Evolutionary conservation across 306 rosid genomes (phyloP), one percentile per base, ranked within the genome.

Genomic region (Parietaria judaica): DNA sequence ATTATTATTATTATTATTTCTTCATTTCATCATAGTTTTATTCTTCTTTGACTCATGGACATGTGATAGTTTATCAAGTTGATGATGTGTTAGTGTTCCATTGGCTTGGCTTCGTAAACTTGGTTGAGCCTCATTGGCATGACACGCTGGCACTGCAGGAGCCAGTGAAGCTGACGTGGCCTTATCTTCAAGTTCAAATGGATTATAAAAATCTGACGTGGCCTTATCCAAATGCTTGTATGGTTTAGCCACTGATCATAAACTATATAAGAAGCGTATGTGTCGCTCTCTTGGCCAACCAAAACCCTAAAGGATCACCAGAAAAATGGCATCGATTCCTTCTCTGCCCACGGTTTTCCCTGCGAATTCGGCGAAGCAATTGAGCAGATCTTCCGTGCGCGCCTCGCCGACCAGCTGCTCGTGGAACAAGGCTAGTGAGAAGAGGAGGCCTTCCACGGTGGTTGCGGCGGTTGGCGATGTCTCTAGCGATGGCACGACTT

Each of bases 401-500:
- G 5, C 57, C 7, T 61, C 76, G 3, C 66, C 69, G 41, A 51
- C 59, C 8, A 70, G 73, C 14, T 45, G 74, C 12, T 36, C 73
- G 12, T 70, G 75, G 73, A 68, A 66, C 35, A 55, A 17, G 56
- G 8, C 31, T 61, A 66, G 67, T 43, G 71, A 65, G 45, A 71
- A 60, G 57, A 83, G 46, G 60, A 74, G 83, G 61, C 58, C 74
- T 39, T 76, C 70, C 4, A 63, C 71, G 3, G 75, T 85, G 58
- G 95, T 88, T 74, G 86, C 90, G 2, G 98, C 89, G 2, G 74
- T 82, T 9, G 96, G 98, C 57, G 98, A 92, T 43, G 81, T 92
- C 6, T 76, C 98, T 0, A 63, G 86, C 6, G 85, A 84, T 59
- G 58, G 98, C 66, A 88, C 74, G 34, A 63, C 54, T 37, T 92